Evolutionary conservation across 176 grass and related monocot genomes (phyloP), one percentile per base, ranked within the genome.

Genomic region (Rhynchospora breviuscula): DNA sequence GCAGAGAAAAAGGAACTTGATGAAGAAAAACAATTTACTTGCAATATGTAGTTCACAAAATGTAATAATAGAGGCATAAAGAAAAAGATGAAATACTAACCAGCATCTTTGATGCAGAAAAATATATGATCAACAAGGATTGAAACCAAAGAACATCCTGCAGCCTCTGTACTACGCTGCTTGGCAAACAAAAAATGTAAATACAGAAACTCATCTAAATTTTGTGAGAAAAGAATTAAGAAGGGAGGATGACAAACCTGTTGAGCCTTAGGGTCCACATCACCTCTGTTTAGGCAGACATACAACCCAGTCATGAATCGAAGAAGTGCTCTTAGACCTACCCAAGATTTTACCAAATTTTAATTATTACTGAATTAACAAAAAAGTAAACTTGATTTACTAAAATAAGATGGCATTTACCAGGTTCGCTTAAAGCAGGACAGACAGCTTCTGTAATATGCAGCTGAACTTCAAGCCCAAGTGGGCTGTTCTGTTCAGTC

Each of bases 371-470:
- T 86, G 45, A 87, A 80, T 60, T 29, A 62, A 81, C 0, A 21
- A 83, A 91, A 63, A 78, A 64, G 63, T 44, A 91, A 89, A 67
- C 14, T 72, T 67, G 48, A 68, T 31, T n/a, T 8, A 68, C 49
- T 53, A 51, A 15, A 84, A 49, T 72, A 81, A 84, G 26, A 56
- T 63, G 25, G 12, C 7, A 51, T 13, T 81, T 91, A 99, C 97
- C 97, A 91, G 93, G 97, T 92, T 99, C 97, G 84, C 97, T 95
- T 88, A 99, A 90, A 54, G 97, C 89, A 63, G 97, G 97, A 93
- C 93, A 92, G 60, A 99, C 85, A 91, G 97, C 97, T 93, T 99
- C 93, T 49, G 97, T 92, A 84, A 99, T 85, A 92, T 99, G 93
- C 78, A 93, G 89, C 71, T 90, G 97, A 89, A 99, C 88, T 80